A percentile compares a stretch with the other conserved stretches of the same genome.
phyloP scores from a whole-genome alignment of 2,329 filamentous ascomycete genomes.

The Sclerotinia sclerotiorum region DNA sequence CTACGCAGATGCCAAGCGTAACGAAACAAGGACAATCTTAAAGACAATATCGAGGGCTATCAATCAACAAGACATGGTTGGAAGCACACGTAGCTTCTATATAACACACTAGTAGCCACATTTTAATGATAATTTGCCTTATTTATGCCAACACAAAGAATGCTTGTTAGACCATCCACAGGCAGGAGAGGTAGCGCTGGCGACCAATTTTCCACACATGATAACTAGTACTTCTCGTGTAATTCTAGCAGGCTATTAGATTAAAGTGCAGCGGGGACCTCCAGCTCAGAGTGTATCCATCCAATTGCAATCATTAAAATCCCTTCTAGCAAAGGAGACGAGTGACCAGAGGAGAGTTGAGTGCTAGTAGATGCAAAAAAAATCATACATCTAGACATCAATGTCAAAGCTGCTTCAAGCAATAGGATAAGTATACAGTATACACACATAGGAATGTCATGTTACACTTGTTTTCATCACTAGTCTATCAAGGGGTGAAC shows the following conservation, averaged over 20 bases:
- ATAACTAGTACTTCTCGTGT: not conserved
- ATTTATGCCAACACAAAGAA: too few species aligned
- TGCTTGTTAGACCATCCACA: not conserved
- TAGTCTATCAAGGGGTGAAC: not conserved
- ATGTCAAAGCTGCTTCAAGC: not conserved
- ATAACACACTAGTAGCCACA: not conserved
- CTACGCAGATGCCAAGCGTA: not conserved
- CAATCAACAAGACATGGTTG: not conserved
- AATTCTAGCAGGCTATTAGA: too few species aligned
- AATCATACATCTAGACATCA: not conserved
- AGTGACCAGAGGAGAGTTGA: not conserved
- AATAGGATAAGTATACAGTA: not conserved
- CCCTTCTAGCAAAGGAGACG: not conserved
- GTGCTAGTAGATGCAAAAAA: not conserved
- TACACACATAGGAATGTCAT: not conserved
- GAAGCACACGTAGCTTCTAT: not conserved
- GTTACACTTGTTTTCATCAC: not conserved
- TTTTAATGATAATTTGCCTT: not conserved
- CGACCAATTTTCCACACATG: not conserved
- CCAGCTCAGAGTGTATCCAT: too few species aligned
- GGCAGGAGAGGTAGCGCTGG: not conserved
- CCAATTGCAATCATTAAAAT: too few species aligned
- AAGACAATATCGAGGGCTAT: not conserved
- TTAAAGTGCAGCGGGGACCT: not conserved
- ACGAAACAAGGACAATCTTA: not conserved